phyloP scores from a whole-genome alignment of 2,329 filamentous ascomycete genomes.

The Coleophoma eucalyptorum region DNA sequence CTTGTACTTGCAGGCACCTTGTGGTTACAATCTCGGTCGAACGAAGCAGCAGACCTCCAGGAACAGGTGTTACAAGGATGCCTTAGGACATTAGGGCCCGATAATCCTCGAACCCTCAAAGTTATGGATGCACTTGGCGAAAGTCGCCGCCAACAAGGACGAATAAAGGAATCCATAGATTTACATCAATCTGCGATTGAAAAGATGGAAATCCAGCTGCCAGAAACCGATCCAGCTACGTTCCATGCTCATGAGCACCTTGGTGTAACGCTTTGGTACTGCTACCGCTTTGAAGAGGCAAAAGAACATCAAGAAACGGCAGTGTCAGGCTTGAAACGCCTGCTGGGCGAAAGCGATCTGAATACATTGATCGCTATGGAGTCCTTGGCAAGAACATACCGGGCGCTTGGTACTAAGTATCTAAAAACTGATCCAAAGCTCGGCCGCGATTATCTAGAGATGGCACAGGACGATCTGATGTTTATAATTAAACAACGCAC shows the following conservation, averaged over 20 bases:
- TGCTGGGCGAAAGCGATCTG: no score
- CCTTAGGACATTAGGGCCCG: constrained; percentile 14
- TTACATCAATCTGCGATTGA: constrained; percentile 17
- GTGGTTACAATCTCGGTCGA: constrained; percentile 10
- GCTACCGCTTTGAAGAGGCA: constrained; percentile 15
- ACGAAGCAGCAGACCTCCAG: constrained; percentile 22
- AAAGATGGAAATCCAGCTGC: constrained; percentile 9
- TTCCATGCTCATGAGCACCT: constrained; percentile 6
- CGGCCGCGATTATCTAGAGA: no score
- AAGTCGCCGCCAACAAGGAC: constrained; percentile 16
- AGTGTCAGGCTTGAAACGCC: not conserved
- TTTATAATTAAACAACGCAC: no score
- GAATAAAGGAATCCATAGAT: constrained; percentile 16
- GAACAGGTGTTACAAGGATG: constrained; percentile 17
- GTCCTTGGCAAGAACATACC: no score
- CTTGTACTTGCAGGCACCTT: constrained; percentile 19
- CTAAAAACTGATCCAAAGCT: no score
- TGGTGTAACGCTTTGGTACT: constrained; percentile 2
- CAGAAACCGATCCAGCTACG: constrained; percentile 2
- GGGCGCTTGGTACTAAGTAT: no score
- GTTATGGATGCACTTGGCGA: constrained; percentile 21
- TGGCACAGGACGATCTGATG: no score
- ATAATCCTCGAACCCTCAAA: constrained; percentile 22
- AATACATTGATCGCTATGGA: no score
- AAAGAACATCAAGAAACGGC: constrained; percentile 2